A percentile compares a stretch with the other conserved stretches of the same genome.
Evolutionary conservation across 2,329 filamentous ascomycete genomes (phyloP).

Genomic region (Canariomyces notabilis): DNA sequence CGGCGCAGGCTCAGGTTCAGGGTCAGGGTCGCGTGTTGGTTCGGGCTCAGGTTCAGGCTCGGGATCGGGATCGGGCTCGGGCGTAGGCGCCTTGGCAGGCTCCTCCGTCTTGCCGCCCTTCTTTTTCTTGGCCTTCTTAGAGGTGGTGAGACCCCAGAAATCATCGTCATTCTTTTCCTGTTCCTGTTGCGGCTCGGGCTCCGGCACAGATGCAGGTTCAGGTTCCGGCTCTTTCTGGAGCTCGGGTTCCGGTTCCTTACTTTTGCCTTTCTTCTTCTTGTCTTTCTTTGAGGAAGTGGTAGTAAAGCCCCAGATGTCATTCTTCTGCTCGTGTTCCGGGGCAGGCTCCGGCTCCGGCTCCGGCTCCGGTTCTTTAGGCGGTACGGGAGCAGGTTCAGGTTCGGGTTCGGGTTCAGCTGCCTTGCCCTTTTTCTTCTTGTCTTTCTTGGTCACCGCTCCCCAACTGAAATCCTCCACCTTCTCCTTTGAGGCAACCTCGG

Average conservation of each 20-base stretch:
- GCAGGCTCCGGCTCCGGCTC: constrained; percentile 27
- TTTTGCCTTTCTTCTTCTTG: constrained; percentile 31
- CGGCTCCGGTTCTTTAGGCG: constrained; percentile 2
- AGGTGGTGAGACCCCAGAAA: constrained; percentile 26
- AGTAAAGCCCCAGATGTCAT: constrained; percentile 21
- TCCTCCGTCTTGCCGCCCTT: too few species aligned
- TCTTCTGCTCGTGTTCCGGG: constrained; percentile 34
- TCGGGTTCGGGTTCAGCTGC: constrained; percentile 10
- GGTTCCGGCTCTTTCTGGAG: constrained; percentile 35
- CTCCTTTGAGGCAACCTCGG: background rate
- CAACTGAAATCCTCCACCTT: background rate
- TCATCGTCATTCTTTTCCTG: constrained; percentile 24
- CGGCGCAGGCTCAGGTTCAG: constrained; percentile 28
- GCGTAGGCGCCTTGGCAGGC: too few species aligned
- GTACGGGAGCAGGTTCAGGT: constrained; percentile 7
- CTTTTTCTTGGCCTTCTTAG: constrained; percentile 38
- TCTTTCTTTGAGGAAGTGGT: constrained; percentile 33
- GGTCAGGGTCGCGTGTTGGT: constrained; percentile 28
- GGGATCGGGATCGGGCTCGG: constrained; percentile 7
- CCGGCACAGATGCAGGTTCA: constrained; percentile 26
- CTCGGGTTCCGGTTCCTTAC: constrained; percentile 32
- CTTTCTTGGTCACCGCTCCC: constrained; percentile 14
- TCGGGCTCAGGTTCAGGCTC: constrained; percentile 6
- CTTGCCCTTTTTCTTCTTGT: constrained; percentile 25
- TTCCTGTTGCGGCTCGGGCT: constrained; percentile 27